Base-by-base conservation (phyloP, 164 flowering plant genomes). In the Piper betle region DNA sequence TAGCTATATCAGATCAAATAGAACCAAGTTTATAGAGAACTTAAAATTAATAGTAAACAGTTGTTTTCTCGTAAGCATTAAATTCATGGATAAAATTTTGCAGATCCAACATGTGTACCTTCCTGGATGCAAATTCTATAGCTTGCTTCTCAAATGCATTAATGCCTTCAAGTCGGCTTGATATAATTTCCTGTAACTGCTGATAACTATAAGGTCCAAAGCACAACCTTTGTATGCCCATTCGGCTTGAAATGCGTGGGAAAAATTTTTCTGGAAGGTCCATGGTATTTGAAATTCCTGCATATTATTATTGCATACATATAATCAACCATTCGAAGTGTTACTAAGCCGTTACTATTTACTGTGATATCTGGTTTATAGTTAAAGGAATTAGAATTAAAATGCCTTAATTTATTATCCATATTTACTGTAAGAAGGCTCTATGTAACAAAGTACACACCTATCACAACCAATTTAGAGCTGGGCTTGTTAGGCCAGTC, bases 201-300 rank as follows among this genome's bases (percentile, higher is more conserved):
- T 76, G 90, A 64, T 78, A 75, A 66, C 81, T 87, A 65, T 92
- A 92, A 39, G 96, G 98, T 41, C 89, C 84, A 83, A 89, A 92
- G 74, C 96, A 89, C 43, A 89, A 82, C 73, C 97, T 82, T 66
- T 92, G 93, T 48, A 89, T 82, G 54, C 98, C 98, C 98, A 92
- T 83, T 2, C 96, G 89, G 62, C 98, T 92, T 62, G 98, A 89
- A 65, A 89, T 92, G n/a, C 96, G 88, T 37, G 97, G 98, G 70
- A 89, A 92, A 74, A 92, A 71, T 81, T 92, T 92, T 75, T 92
- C 98, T 64, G 97, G 97, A 72, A 92, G 97, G 78, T 92, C 97
- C 98, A 92, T 92, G 12, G 98, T 92, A 73, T 92, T 92, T 71
- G 98, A 94, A 74, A 92, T 87, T 15, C 96, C 98, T 92, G 77